Evolutionary conservation across 1,139 yeast genomes (phyloP).

Genomic region (Yamadazyma epiphylla): DNA sequence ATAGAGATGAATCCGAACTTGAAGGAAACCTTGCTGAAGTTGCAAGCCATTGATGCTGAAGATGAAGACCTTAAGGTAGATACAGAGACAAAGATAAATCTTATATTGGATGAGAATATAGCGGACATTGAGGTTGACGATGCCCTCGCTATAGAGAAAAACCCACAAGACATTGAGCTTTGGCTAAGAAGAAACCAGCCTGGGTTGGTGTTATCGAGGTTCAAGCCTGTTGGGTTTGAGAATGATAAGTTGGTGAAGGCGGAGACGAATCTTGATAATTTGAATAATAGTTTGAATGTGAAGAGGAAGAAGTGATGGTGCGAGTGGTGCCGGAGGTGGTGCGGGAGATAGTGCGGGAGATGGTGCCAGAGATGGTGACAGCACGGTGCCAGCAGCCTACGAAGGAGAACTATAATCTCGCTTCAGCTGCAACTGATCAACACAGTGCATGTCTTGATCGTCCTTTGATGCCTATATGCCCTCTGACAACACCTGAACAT

Average conservation of each 20-base stretch:
- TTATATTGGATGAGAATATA: slow-evolving; percentile 24
- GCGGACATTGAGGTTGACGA: slow-evolving; percentile 42
- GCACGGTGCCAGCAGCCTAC: neutral
- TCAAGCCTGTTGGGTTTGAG: slow-evolving; percentile 28
- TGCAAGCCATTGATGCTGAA: slow-evolving; percentile 2
- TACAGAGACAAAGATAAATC: slow-evolving; percentile 7
- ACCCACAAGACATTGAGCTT: slow-evolving; percentile 37
- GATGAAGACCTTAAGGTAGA: slow-evolving; percentile 1
- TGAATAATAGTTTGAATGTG: slow-evolving; percentile 9
- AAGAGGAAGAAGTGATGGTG: slow-evolving; percentile 9
- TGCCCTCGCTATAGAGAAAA: slow-evolving; percentile 27
- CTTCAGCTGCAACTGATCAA: too few relatives aligned
- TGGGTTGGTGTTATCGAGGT: slow-evolving; percentile 30
- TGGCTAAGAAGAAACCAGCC: slow-evolving; percentile 40
- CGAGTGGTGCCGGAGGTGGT: too few relatives aligned
- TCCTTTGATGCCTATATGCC: too few relatives aligned
- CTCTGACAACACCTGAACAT: too few relatives aligned
- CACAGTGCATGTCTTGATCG: too few relatives aligned
- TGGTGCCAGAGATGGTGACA: neutral
- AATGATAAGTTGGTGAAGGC: slow-evolving; percentile 11
- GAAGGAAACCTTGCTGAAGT: slow-evolving; percentile 6
- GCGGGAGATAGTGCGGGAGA: neutral
- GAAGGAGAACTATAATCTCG: too few relatives aligned
- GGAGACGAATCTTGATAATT: slow-evolving; percentile 11
- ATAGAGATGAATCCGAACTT: slow-evolving; percentile 21